Base-by-base conservation (phyloP, 129 eudicot species). In the Erigeron canadensis region DNA sequence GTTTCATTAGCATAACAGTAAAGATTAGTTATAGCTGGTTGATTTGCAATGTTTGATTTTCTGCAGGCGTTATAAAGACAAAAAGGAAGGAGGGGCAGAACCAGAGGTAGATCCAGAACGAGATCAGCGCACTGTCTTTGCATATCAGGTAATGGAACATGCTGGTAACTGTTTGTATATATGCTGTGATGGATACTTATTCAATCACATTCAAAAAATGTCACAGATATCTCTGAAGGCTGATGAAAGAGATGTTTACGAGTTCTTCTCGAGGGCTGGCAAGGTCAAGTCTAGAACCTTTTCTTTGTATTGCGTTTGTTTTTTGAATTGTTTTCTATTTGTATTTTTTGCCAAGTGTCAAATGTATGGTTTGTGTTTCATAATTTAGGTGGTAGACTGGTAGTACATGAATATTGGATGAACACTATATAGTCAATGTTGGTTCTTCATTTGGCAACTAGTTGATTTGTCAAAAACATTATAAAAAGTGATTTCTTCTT, bases 101-200 rank as follows among this genome's bases (percentile, higher is more conserved):
- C 90, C 93, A 37, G 92, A 86, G 69, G 90, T 82, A 60, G 97
- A 91, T 80, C 97, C 97, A 18, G 97, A 91, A 83, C 73, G 97
- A 40, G 97, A 91, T 76, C 97, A 91, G 79, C 84, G 96, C 38
- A 91, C 97, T 0, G 97, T 91, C 57, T 91, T 91, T 84, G 97
- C 96, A 60, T 91, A 91, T 82, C 97, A 91, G 93, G 97, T 88
- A 69, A 43, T 40, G 47, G 21, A 77, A 43, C 50, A 15, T 11
- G 40, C 40, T 37, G 66, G 58, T 55, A 63, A 16, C 7, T 6
- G 34, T 28, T 44, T 72, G 15, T 43, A 23, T 19, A 0, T 39
- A 18, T 37, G 44, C 9, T 41, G 48, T 57, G 17, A 34, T 68
- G 71, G 8, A 57, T 34, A 42, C 51, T 19, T 16, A 53, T 77